Evolutionary conservation across 2,329 filamentous ascomycete genomes (phyloP).

Genomic region (Colletotrichum euphorbiae): DNA sequence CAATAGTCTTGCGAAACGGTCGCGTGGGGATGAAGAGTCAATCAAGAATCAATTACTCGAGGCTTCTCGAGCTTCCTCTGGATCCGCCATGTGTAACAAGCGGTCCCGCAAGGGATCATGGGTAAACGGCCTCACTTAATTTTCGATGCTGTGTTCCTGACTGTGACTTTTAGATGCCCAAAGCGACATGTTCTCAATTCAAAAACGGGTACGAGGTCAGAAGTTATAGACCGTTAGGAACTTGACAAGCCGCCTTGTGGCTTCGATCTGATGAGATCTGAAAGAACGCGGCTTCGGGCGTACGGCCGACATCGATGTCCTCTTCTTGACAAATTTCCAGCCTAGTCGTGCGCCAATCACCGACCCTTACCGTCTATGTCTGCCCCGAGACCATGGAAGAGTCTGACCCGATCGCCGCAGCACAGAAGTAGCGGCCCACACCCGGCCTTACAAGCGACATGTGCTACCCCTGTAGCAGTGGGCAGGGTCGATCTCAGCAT

Average conservation of each 20-base stretch:
- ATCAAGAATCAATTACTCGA: not conserved
- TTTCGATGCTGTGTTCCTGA: no score
- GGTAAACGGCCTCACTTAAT: no score
- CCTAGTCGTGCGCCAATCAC: not conserved
- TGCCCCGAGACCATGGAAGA: not conserved
- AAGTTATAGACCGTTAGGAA: not conserved
- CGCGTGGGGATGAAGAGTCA: conserved; percentile 3
- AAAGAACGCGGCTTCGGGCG: not conserved
- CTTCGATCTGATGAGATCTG: not conserved
- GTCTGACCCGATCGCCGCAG: not conserved
- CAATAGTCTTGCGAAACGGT: not conserved
- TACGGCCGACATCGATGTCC: not conserved
- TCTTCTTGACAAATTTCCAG: not conserved
- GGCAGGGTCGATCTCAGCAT: not conserved
- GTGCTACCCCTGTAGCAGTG: not conserved
- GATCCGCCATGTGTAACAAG: not conserved
- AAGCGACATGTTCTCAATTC: not conserved
- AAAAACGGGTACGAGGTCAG: not conserved
- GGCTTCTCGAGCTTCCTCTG: not conserved
- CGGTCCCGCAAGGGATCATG: no score
- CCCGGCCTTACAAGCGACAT: not conserved
- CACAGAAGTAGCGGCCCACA: conserved; percentile 7
- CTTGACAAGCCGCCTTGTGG: not conserved
- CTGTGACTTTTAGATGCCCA: no score
- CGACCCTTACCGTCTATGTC: not conserved